phyloP scores from a whole-genome alignment of 2,329 filamentous ascomycete species.

The Sarocladiaceae sp. region DNA sequence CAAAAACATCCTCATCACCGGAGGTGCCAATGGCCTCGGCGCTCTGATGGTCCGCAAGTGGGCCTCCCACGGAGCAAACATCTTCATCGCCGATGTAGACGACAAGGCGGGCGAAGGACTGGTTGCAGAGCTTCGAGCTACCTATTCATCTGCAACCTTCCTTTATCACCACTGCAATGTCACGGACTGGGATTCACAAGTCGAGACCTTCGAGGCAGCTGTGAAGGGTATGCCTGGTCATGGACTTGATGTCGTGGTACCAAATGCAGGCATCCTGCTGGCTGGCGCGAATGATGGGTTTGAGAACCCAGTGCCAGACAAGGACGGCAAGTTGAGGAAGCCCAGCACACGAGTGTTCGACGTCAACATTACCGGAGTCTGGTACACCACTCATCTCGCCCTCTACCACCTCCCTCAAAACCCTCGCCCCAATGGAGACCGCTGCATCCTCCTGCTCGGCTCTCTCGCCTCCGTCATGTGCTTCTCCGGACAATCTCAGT shows the following conservation, averaged over 20 bases:
- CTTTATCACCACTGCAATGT: constrained; percentile 62
- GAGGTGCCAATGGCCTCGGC: constrained; percentile 59
- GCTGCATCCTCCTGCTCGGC: constrained; percentile 59
- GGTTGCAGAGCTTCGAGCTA: constrained; percentile 45
- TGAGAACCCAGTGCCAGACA: constrained; percentile 41
- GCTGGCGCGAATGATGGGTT: constrained; percentile 30
- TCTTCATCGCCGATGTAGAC: constrained; percentile 62
- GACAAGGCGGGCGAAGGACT: constrained; percentile 48
- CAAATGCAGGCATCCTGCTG: constrained; percentile 59
- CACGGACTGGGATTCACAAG: constrained; percentile 60
- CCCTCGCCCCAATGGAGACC: constrained; percentile 33
- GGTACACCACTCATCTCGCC: constrained; percentile 63
- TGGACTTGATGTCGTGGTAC: constrained; percentile 59
- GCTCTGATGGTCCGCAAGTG: constrained; percentile 49
- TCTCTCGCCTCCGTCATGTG: constrained; percentile 54
- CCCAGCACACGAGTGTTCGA: constrained; percentile 48
- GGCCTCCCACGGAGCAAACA: constrained; percentile 52
- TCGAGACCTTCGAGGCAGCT: constrained; percentile 58
- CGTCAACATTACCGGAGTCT: constrained; percentile 59
- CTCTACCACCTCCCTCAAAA: constrained; percentile 37
- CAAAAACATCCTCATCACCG: constrained; percentile 61
- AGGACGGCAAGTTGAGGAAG: constrained; percentile 34
- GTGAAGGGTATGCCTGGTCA: constrained; percentile 47
- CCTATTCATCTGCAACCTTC: constrained; percentile 35
- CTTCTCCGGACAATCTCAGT: constrained; percentile 44